Base-by-base conservation (phyloP, 1,284 basidiomycete species). In the Polyporus tsugae region DNA sequence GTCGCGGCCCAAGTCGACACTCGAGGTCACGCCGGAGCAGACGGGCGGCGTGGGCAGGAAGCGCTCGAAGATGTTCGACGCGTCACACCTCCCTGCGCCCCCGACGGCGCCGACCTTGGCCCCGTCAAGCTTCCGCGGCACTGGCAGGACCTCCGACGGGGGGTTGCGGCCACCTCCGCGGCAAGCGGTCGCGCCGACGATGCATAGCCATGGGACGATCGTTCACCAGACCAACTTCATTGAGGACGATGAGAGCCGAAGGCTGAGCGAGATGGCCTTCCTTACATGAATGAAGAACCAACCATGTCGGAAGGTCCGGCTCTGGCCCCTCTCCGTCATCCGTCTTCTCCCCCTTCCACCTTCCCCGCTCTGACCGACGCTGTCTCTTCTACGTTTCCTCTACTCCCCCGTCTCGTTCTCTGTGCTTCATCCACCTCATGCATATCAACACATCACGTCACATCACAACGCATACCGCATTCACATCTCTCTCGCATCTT, bases 181-280 rank as follows among this genome's bases (percentile, higher is more conserved):
- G 59, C 75, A 79, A 70, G 80, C 88, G n/a, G 77, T 91, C 36
- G 81, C 81, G 63, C 87, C 89, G 44, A 86, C 84, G 52, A 85
- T 91, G 71, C 86, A 92, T 75, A 87, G 79, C 70, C 76, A 81
- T 15, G 89, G 83, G 63, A 87, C 82, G 64, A 89, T 92, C 61
- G 66, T 87, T 70, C 66, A 82, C 44, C 83, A 88, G 78, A 80
- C 85, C 64, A 82, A 76, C 62, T 79, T 79, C 52, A 91, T 92
- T 60, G 80, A 87, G 76, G 89, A 92, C 73, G 89, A 87, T 29
- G 91, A 92, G 81, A 86, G 82, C 72, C 80, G 90, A 76, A 80
- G 89, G 76, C 80, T 92, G 81, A 87, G 87, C 65, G 91, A 92
- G 81, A 78, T 91, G 75, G 90, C 90, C 67, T 92, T 92, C 76